phyloP scores from a whole-genome alignment of 106 monocot species.

The Cymbidium sinense region DNA sequence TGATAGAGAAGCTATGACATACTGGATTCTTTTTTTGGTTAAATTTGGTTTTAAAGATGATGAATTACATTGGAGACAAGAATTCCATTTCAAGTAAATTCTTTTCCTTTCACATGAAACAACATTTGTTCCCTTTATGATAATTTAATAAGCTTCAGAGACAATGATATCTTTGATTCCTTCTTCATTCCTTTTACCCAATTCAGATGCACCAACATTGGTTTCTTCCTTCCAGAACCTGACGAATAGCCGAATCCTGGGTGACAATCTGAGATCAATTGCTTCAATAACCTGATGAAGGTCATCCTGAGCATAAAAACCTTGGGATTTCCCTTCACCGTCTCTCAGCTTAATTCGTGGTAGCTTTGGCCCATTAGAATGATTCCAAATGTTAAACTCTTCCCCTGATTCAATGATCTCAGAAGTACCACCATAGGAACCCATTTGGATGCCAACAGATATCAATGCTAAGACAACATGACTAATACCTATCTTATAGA shows the following conservation, averaged over 20 bases:
- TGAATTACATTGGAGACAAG: conserved; percentile 19
- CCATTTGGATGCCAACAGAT: conserved; percentile 17
- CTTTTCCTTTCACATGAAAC: conserved; percentile 26
- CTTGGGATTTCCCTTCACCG: conserved; percentile 10
- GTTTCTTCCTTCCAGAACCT: conserved; percentile 3
- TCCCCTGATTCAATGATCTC: conserved; percentile 35
- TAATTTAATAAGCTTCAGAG: conserved; percentile 60
- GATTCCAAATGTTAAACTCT: conserved; percentile 8
- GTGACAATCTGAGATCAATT: conserved; percentile 20
- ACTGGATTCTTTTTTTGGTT: conserved; percentile 15
- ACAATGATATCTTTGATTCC: conserved; percentile 34
- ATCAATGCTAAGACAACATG: background rate
- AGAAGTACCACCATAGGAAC: conserved; percentile 20
- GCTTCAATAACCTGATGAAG: conserved; percentile 19
- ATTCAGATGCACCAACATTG: conserved; percentile 23
- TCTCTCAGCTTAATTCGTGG: conserved; percentile 18
- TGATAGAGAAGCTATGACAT: conserved; percentile 7
- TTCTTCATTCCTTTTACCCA: conserved; percentile 80
- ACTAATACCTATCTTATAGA: background rate
- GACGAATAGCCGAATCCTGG: conserved; percentile 12
- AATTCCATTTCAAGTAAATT: conserved; percentile 40
- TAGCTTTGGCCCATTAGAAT: conserved; percentile 9
- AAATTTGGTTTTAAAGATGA: conserved; percentile 10
- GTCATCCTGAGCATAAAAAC: conserved; percentile 13
- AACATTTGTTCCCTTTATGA: conserved; percentile 31